Evolutionary conservation across 2,329 filamentous ascomycete species (phyloP), one percentile per base, ranked within the genome.

Genomic region (Aaosphaeria arxii): DNA sequence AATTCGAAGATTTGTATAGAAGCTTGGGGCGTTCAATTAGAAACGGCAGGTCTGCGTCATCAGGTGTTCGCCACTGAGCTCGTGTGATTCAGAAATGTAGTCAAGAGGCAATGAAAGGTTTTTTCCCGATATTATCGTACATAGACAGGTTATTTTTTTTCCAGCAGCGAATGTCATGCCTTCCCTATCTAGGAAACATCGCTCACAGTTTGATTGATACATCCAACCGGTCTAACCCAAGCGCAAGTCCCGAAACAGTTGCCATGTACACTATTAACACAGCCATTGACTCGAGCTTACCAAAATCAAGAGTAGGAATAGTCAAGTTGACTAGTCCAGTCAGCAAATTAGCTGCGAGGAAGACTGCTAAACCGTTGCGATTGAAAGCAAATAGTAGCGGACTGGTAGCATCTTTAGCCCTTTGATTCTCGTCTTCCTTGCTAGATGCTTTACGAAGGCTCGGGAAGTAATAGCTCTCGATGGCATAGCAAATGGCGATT

Each of bases 281-380:
- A 0, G 70, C 84, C 83, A 96, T 89, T 0, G 91, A 83, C 47
- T 74, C 69, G 3, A 79, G 59, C 6, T 82, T 80, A 4, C 77
- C 78, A 54, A 87, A 83, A 64, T 92, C 81, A 55, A 97, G 72
- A 3, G 94, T 99, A 36, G 86, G 85, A 46, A 97, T 71, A 4
- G 85, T 88, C 78, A 99, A 77, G 67, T 99, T 99, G 46, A 97
- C 86, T 11, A 90, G 65, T 0, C 94, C 94, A 1, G 94, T 99
- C 53, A 96, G 71, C 42, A 99, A 71, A 64, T 99, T 99, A 2
- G 94, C 91, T 35, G 91, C 63, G 49, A 99, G 71, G 65, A 99
- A 99, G 1, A 97, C 71, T 1, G 83, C 84, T 42, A 99, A 75
- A 0, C 94, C 91, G 60, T 96, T 96, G 46, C 87, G 81, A 66